A percentile compares a stretch with the other conserved stretches of the same genome.
These are phyloP conservation scores for Cenchrus purpureus DNA, from an alignment of 176 grass and related monocot genomes.

Conservation along the genomic window DNA sequence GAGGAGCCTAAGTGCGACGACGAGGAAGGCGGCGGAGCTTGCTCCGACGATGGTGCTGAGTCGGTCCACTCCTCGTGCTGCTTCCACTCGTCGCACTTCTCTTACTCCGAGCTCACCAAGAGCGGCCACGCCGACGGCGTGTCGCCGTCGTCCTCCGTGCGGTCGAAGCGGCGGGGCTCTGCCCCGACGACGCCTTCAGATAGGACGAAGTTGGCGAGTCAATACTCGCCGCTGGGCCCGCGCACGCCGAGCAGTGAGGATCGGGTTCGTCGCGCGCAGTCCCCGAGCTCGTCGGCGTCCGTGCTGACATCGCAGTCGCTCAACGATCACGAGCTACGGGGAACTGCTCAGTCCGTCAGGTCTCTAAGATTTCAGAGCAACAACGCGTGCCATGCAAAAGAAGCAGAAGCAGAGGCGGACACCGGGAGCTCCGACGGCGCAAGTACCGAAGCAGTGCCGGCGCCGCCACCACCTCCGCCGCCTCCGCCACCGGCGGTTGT, in stretches of 20 bases:
- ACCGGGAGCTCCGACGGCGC: neutral
- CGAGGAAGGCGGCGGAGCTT: constrained; percentile 25
- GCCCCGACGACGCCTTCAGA: constrained; percentile 43
- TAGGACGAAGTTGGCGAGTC: neutral
- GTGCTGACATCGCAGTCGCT: constrained; percentile 13
- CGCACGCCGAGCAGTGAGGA: constrained; percentile 47
- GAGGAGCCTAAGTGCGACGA: constrained; percentile 17
- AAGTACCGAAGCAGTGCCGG: neutral
- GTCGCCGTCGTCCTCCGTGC: constrained; percentile 40
- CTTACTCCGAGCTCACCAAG: constrained; percentile 56
- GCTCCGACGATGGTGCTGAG: constrained; percentile 55
- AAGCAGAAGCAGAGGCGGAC: neutral
- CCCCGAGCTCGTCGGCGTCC: constrained; percentile 42
- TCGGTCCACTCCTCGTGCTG: constrained; percentile 80
- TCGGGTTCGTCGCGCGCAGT: neutral
- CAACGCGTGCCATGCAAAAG: neutral
- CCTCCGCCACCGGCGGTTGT: constrained; percentile 30
- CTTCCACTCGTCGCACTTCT: constrained; percentile 50
- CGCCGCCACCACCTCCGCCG: neutral
- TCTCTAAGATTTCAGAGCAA: constrained; percentile 25
- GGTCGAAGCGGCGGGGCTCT: constrained; percentile 44
- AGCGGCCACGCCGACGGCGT: neutral
- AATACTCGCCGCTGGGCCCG: constrained; percentile 34
- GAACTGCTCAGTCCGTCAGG: constrained; percentile 1
- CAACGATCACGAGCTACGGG: constrained; percentile 19